A percentile compares a stretch with the other conserved stretches of the same genome.
Evolutionary conservation across 1,284 basidiomycete species (phyloP).

Genomic region (Cryptococcus deneoformans): DNA sequence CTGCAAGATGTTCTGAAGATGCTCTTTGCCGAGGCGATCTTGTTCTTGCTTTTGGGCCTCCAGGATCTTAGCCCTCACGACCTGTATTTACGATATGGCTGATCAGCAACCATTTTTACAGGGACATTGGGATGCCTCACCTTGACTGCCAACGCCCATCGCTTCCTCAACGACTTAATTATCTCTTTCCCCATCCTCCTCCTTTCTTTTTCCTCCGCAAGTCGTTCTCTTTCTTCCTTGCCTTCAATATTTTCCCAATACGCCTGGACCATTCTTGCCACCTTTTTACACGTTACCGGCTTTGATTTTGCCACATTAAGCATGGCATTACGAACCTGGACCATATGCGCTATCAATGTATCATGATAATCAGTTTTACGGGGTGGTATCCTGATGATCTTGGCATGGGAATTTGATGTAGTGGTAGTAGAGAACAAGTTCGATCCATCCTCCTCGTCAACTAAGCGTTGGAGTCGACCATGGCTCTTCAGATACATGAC

Average conservation of each 20-base stretch:
- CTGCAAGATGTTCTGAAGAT: slow-evolving; percentile 85
- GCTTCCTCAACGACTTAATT: slow-evolving; percentile 53
- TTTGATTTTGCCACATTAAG: slow-evolving; percentile 46
- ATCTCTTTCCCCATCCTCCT: slow-evolving; percentile 71
- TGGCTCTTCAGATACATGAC: slow-evolving; percentile 52
- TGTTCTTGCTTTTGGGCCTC: slow-evolving; percentile 60
- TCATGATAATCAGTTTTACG: slow-evolving; percentile 46
- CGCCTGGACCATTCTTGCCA: slow-evolving; percentile 66
- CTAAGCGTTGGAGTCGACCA: slow-evolving; percentile 44
- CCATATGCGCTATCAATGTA: slow-evolving; percentile 47
- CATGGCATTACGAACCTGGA: slow-evolving; percentile 48
- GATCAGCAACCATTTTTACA: neutral
- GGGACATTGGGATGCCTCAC: slow-evolving; percentile 53
- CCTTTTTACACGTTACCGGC: slow-evolving; percentile 50
- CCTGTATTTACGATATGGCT: slow-evolving; percentile 20
- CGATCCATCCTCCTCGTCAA: slow-evolving; percentile 50
- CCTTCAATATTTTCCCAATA: slow-evolving; percentile 72
- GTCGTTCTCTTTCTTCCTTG: slow-evolving; percentile 60
- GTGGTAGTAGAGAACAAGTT: neutral
- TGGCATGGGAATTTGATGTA: neutral
- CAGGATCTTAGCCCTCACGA: slow-evolving; percentile 68
- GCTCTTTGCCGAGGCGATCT: slow-evolving; percentile 68
- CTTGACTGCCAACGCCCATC: slow-evolving; percentile 88
- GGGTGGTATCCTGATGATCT: slow-evolving; percentile 18
- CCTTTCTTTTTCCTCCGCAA: slow-evolving; percentile 66